Evolutionary conservation across 352 stramenopile species (phyloP).

Genomic region (Halophytophthora polymorphica): DNA sequence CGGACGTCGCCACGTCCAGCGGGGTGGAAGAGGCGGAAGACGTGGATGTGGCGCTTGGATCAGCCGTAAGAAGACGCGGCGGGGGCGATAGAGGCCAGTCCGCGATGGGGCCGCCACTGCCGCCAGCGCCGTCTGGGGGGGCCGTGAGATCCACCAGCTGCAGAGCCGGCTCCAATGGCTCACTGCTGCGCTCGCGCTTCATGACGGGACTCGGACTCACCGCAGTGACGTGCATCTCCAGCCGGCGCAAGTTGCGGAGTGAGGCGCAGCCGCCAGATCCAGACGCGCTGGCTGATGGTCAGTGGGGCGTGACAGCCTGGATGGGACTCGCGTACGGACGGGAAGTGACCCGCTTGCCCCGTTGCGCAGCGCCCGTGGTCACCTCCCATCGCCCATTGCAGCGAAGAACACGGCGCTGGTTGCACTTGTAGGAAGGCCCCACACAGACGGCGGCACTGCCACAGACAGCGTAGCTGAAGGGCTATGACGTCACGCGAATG

Average conservation of each 20-base stretch:
- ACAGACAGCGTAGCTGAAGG: no score
- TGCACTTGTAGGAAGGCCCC: no score
- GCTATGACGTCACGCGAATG: no score
- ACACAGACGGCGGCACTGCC: no score
- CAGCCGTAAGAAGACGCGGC: constrained; percentile 17
- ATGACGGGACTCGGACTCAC: constrained; percentile 10
- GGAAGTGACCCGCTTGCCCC: no score
- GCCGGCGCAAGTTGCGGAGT: constrained; percentile 25
- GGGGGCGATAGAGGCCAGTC: constrained; percentile 19
- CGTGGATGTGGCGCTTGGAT: constrained; percentile 12
- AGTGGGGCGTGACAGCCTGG: no score
- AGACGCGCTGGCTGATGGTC: no score
- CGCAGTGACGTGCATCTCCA: constrained; percentile 32
- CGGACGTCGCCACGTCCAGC: constrained; percentile 5
- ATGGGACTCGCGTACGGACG: no score
- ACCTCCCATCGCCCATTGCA: no score
- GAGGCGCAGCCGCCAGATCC: background rate
- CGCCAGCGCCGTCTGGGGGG: background rate
- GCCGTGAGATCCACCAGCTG: constrained; percentile 18
- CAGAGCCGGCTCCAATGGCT: constrained; percentile 13
- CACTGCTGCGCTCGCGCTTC: constrained; percentile 14
- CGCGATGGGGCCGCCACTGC: constrained; percentile 6
- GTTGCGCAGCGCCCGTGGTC: no score
- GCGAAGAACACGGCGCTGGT: no score
- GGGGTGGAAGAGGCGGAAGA: constrained; percentile 6